Evolutionary conservation across 2,329 filamentous ascomycete genomes (phyloP).

Genomic region (Zymoseptoria ardabiliae): DNA sequence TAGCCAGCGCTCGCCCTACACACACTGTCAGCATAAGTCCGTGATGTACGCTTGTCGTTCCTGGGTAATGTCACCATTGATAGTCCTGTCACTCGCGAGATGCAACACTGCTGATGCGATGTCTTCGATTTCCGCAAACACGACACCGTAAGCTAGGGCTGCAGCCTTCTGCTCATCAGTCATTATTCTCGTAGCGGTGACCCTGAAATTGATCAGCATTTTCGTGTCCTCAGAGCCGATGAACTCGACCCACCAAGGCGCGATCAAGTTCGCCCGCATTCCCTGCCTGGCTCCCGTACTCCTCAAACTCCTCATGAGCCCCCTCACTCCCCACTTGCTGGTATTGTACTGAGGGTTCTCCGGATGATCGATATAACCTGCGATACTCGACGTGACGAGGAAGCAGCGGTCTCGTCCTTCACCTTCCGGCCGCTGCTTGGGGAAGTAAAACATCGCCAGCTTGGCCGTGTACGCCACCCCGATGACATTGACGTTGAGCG

Average conservation of each 20-base stretch:
- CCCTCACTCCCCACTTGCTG: constrained; percentile 37
- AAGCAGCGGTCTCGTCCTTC: constrained; percentile 40
- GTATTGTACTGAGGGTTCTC: constrained; percentile 32
- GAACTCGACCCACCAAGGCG: constrained; percentile 18
- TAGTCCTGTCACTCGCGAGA: constrained; percentile 14
- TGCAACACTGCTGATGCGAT: constrained; percentile 18
- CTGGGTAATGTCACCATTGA: constrained; percentile 15
- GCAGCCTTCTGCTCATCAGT: constrained; percentile 13
- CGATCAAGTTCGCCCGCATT: constrained; percentile 40
- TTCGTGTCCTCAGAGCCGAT: too few species aligned
- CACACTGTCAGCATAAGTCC: neutral
- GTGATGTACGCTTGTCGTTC: neutral
- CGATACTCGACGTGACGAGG: constrained; percentile 44
- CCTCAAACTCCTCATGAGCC: constrained; percentile 35
- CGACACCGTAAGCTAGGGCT: constrained; percentile 9
- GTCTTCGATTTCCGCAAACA: constrained; percentile 20
- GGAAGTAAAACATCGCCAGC: constrained; percentile 35
- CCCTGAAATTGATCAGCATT: constrained; percentile 12
- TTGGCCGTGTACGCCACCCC: constrained; percentile 24
- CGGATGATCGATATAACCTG: constrained; percentile 43
- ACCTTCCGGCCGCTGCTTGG: constrained; percentile 27
- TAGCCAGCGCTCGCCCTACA: constrained; percentile 17
- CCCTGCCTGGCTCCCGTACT: constrained; percentile 35
- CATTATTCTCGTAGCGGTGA: constrained; percentile 21
- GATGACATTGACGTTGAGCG: constrained; percentile 19